A percentile compares a stretch with the other conserved stretches of the same genome.
Conservation (phyloP, 257 asterid genomes). For the Datura wrightii region DNA sequence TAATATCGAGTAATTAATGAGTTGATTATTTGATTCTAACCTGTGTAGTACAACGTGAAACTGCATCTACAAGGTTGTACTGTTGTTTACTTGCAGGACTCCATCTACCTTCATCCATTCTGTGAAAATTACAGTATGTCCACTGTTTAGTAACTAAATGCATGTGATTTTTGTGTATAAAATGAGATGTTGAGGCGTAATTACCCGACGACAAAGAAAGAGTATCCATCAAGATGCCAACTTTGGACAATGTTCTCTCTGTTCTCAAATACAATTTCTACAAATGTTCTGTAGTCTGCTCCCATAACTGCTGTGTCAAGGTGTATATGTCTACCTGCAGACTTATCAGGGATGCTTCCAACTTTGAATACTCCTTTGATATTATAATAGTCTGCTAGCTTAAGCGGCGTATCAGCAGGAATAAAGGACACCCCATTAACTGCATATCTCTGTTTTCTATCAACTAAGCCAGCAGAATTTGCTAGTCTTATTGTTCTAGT, state of each 20-base stretch:
- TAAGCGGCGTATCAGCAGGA: constrained; percentile 71
- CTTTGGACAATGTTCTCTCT: constrained; percentile 52
- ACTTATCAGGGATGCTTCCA: constrained; percentile 62
- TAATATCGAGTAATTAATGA: not conserved
- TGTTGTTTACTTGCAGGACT: constrained; percentile 49
- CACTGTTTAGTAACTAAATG: not conserved
- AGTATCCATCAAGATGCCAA: constrained; percentile 82
- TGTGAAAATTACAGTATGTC: constrained; percentile 35
- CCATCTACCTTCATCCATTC: constrained; percentile 75
- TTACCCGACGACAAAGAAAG: constrained; percentile 78
- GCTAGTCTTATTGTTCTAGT: constrained; percentile 52
- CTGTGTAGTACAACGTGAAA: constrained; percentile 68
- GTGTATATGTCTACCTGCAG: constrained; percentile 39
- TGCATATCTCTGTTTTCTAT: constrained; percentile 61
- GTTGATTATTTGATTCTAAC: constrained; percentile 41
- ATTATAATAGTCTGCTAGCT: constrained; percentile 73
- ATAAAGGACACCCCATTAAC: constrained; percentile 66
- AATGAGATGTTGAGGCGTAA: constrained; percentile 23
- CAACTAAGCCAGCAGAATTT: constrained; percentile 44
- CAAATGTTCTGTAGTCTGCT: constrained; percentile 59
- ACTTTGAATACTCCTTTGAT: constrained; percentile 60
- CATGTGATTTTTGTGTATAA: not conserved
- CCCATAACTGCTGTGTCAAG: constrained; percentile 68
- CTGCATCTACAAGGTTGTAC: constrained; percentile 70
- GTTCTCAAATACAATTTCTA: constrained; percentile 77